These are phyloP conservation scores for Blastobotrys capitulatus DNA, from an alignment of 1,139 yeast genomes.

Conservation along the genomic window DNA sequence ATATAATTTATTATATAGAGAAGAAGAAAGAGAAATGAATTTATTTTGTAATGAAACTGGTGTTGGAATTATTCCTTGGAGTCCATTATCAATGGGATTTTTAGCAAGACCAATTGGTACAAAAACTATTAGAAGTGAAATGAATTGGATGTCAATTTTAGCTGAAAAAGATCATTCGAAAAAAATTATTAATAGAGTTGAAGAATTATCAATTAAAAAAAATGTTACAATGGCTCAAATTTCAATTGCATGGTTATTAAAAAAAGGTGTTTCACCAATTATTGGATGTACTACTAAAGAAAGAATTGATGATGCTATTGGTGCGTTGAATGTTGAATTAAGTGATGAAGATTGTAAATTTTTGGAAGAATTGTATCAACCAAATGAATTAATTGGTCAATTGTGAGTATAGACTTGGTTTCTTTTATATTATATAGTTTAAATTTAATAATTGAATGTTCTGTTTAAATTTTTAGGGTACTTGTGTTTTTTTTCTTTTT, in stretches of 20 bases:
- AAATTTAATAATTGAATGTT: no score
- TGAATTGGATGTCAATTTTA: slow-evolving; percentile 48
- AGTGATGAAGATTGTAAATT: slow-evolving; percentile 42
- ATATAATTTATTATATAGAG: slow-evolving; percentile 51
- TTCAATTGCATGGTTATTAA: slow-evolving; percentile 50
- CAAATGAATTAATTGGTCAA: neutral
- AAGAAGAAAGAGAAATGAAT: slow-evolving; percentile 57
- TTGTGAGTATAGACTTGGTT: no score
- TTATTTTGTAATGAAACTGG: slow-evolving; percentile 46
- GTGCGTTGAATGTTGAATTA: slow-evolving; percentile 41
- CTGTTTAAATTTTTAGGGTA: no score
- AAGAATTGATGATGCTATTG: slow-evolving; percentile 50
- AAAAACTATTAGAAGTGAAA: slow-evolving; percentile 36
- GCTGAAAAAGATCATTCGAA: slow-evolving; percentile 45
- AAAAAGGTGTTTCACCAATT: slow-evolving; percentile 49
- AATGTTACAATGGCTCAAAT: slow-evolving; percentile 48
- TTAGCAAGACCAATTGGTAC: slow-evolving; percentile 36
- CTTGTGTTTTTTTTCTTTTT: no score
- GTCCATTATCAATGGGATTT: slow-evolving; percentile 46
- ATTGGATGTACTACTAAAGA: slow-evolving; percentile 48
- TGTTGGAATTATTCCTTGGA: slow-evolving; percentile 49
- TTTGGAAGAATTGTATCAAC: slow-evolving; percentile 45
- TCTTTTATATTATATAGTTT: no score
- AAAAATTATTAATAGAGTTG: slow-evolving; percentile 46
- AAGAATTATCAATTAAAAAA: slow-evolving; percentile 43